Evolutionary conservation across 2,329 filamentous ascomycete genomes (phyloP), one percentile per base, ranked within the genome.

Genomic region (Microdochium trichocladiopsis): DNA sequence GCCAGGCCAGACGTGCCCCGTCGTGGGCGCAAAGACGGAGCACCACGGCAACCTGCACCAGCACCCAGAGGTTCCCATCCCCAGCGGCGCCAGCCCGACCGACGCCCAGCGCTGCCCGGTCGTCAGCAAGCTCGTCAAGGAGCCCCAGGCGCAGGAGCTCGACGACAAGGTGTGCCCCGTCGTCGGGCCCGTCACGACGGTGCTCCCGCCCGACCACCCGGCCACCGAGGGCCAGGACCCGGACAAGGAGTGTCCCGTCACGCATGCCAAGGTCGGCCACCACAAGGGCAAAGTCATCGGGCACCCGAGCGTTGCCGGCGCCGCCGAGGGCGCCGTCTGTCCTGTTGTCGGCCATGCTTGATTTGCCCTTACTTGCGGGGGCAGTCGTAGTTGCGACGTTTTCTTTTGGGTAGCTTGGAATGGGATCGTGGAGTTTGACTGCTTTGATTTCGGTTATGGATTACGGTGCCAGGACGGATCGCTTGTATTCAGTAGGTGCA

Each of bases 91-190:
- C 53, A 61, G 62, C 14, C 53, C 64, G 8, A 56, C 56, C 37
- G 69, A 72, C 51, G 71, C 70, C 16, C 64, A 65, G 49, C 65
- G 64, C 49, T 73, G 71, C 58, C 71, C 71, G 12, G 69, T 61
- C 23, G 58, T 73, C 31, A 59, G 56, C 57, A 58, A 52, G 54
- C 56, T 71, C 43, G 63, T 69, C 51, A 61, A 63, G 57, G 66
- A 72, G 57, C 55, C 64, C 47, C 65, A 72, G 67, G 64, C 62
- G 55, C 60, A 64, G 55, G 63, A 66, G 53, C 70, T 73, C 68
- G 71, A 73, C 58, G 71, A 72, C 59, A 57, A 66, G 43, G 64
- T 73, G 18, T 73, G 71, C 52, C 71, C 71, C 52, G 69, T 73
- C 48, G 68, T 71, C 22, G 71, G 70, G 1, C 68, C 71, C 43